Conservation (phyloP, 805 yeast species). For the Saccharomycopsis sp. region DNA sequence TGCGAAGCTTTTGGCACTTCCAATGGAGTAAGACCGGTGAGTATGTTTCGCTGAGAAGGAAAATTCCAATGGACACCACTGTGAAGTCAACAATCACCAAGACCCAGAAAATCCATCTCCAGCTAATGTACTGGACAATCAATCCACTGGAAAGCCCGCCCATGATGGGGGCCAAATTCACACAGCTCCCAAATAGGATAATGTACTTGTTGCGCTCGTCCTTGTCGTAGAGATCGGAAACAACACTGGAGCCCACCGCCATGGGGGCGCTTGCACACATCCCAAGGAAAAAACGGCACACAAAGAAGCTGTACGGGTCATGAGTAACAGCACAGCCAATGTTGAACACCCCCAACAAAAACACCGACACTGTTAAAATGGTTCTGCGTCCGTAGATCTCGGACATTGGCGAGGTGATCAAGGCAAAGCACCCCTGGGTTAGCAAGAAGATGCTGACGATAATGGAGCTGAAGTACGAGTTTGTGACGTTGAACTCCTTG, state of each 20-base stretch:
- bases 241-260: constrained; percentile 60
- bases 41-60: constrained; percentile 49
- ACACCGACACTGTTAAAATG: constrained; percentile 44
- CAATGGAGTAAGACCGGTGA: constrained; percentile 41
- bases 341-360: constrained; percentile 40
- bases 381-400: constrained; percentile 56
- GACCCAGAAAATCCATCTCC: constrained; percentile 62
- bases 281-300: constrained; percentile 56
- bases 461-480: constrained; percentile 37
- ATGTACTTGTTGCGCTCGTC: constrained; percentile 45
- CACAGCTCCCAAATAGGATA: constrained; percentile 43
- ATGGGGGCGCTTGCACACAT: constrained; percentile 60
- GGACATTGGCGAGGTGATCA: constrained; percentile 57
- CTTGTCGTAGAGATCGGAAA: constrained; percentile 51
- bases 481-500: constrained; percentile 34
- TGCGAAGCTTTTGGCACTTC: constrained; percentile 40
- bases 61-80: constrained; percentile 35
- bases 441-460: constrained; percentile 58
- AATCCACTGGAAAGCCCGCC: constrained; percentile 54
- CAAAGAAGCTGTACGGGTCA: constrained; percentile 45
- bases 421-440: constrained; percentile 62
- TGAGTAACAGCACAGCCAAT: constrained; percentile 55
- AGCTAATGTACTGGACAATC: constrained; percentile 38
- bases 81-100: constrained; percentile 46
- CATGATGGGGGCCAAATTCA: constrained; percentile 49